phyloP scores from a whole-genome alignment of 495 filamentous ascomycete species.

The Tuber microsphaerosporum region DNA sequence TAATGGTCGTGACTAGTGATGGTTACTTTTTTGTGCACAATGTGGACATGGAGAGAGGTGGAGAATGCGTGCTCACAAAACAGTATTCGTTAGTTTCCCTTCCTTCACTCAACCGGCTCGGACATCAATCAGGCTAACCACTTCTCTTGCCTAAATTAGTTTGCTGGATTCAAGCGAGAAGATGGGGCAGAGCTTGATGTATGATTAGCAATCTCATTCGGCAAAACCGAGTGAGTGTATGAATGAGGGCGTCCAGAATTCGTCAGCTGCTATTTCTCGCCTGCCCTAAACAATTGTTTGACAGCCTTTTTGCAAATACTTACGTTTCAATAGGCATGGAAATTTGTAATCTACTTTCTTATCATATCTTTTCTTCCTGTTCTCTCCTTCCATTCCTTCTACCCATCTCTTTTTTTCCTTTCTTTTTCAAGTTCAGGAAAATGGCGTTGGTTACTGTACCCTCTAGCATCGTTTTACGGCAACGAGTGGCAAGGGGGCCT shows the following conservation, averaged over 20 bases:
- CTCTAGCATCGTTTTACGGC: not conserved
- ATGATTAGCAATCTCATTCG: slow-evolving; percentile 43
- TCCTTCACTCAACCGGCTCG: slow-evolving; percentile 8
- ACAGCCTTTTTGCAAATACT: not conserved
- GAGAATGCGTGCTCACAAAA: slow-evolving; percentile 84
- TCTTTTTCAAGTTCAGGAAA: slow-evolving; percentile 1
- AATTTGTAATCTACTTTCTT: slow-evolving; percentile 2
- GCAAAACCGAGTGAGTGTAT: slow-evolving; percentile 15
- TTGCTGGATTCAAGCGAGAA: slow-evolving; percentile 52
- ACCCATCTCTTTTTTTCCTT: not conserved
- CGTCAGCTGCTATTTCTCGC: not conserved
- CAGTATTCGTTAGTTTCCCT: slow-evolving; percentile 67
- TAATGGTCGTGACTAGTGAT: slow-evolving; percentile 97
- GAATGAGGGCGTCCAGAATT: not conserved
- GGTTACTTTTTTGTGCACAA: slow-evolving; percentile 91
- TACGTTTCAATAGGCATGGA: not conserved
- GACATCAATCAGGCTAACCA: slow-evolving; percentile 6
- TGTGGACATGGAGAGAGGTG: slow-evolving; percentile 88
- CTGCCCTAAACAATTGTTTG: not conserved
- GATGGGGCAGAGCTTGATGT: slow-evolving; percentile 47
- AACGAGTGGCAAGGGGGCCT: not conserved
- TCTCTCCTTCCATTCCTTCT: slow-evolving; percentile 2
- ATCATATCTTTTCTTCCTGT: slow-evolving; percentile 2
- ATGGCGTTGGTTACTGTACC: slow-evolving; percentile 8
- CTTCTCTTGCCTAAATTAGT: slow-evolving; percentile 39